Percentiles rank a stretch among this genome's conserved stretches.
Evolutionary conservation across 78 protist species (phyloP).

Genomic region (Dictyostelium intermedium): DNA sequence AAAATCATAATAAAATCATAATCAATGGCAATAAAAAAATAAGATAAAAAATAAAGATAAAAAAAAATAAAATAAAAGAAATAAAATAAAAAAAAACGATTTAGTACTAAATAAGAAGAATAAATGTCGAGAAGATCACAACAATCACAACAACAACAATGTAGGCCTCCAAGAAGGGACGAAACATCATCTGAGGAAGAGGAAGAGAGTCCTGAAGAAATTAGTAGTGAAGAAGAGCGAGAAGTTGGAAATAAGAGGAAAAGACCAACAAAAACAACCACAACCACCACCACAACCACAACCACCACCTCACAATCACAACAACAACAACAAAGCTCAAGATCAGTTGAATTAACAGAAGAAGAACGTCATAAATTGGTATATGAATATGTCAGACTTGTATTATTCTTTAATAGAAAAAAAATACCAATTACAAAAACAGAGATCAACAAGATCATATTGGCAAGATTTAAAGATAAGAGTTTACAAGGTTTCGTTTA

Average conservation of each 20-base stretch:
- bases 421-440: constrained; percentile 26
- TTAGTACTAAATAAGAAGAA: not conserved
- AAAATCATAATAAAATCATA: too few species aligned
- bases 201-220: not conserved
- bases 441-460: constrained; percentile 1
- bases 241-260: not conserved
- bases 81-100: not conserved
- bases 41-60: not conserved
- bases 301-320: not conserved
- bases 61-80: not conserved
- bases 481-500: not conserved
- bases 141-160: not conserved
- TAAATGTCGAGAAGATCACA: not conserved
- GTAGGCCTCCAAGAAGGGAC: not conserved
- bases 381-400: constrained; percentile 60
- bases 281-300: not conserved
- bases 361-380: constrained; percentile 6
- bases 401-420: constrained; percentile 47
- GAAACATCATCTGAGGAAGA: not conserved
- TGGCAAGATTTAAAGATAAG: constrained; percentile 18
- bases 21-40: not conserved
- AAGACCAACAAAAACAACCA: not conserved
- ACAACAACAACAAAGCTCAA: not conserved
- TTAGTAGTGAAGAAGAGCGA: not conserved
- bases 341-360: not conserved